These are phyloP conservation scores for Annona cherimola DNA, from an alignment of 164 flowering plant genomes.

Conservation along the genomic window DNA sequence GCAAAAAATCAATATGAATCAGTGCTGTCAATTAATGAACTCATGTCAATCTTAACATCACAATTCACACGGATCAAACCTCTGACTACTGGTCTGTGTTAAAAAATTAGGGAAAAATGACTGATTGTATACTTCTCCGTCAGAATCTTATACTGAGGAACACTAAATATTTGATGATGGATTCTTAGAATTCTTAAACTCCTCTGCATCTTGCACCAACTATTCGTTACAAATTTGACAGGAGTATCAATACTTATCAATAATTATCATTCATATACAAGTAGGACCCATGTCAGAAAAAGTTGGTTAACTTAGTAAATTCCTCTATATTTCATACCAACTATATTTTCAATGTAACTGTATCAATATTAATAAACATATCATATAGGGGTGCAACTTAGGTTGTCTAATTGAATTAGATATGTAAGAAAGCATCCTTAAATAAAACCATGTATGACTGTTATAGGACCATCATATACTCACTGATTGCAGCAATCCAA, in stretches of 20 bases:
- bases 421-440: not conserved
- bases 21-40: not conserved
- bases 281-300: too few species aligned
- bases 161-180: not conserved
- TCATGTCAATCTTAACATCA: not conserved
- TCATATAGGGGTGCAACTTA: too few species aligned
- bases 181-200: too few species aligned
- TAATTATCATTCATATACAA: too few species aligned
- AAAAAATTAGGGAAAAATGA: not conserved
- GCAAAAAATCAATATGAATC: not conserved
- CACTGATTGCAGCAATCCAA: constrained; percentile 60
- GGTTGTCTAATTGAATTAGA: not conserved
- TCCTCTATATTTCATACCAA: too few species aligned
- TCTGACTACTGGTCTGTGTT: not conserved
- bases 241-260: too few species aligned
- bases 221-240: too few species aligned
- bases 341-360: too few species aligned
- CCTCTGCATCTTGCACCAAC: too few species aligned
- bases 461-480: constrained; percentile 14
- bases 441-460: not conserved
- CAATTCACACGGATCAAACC: not conserved
- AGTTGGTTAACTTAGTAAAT: too few species aligned
- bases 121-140: not conserved
- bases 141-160: not conserved
- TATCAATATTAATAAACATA: too few species aligned